Base-by-base conservation (phyloP, 352 stramenopile species). In the Phytophthora lateralis region DNA sequence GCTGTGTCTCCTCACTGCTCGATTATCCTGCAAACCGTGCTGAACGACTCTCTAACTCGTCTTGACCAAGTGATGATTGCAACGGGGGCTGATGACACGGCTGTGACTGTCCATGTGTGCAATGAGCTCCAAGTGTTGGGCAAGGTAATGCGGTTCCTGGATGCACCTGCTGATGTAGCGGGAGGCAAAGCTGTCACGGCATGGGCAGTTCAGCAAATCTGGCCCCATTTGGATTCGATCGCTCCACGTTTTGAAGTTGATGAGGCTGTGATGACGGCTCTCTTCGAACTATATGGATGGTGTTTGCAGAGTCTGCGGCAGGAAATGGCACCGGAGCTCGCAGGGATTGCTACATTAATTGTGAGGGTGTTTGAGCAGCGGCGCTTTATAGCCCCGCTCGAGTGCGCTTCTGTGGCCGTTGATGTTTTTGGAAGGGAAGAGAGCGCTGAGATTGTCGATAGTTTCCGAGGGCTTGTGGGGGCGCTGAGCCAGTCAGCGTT, bases 241-340 rank as follows among this genome's bases (percentile, higher is more conserved):
- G 32, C 71, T 17, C 52, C 63, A 38, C 74, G 61, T 12, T 64
- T 89, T 20, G 75, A 78, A 44, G 35, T 26, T 15, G 60, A 77
- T 51, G 80, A 89, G 41, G 58, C 30, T 17, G 71, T 68, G 11
- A 87, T 88, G 74, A 75, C 72, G 12, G 74, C 79, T 51, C 64
- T 91, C 0, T 90, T 90, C 41, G 68, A 89, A 54, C 63, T 91
- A 12, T 88, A 87, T 56, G 76, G 78, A 27, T 91, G 82, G 80
- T 90, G 80, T 69, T 50, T 91, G 38, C 82, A 87, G 50, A 91
- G 76, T 64, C 47, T 90, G 4, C 71, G 75, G 8, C 68, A 80
- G 11, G 76, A 87, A 10, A 85, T 91, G 74, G 69, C 66, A 9
- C 64, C 65, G 3, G 70, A 87, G 18, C 70, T 91, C 17, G 65